Percentiles rank a stretch among this genome's conserved stretches.
phyloP scores from a whole-genome alignment of 1,139 yeast genomes.

The Spencermartinsiella ligniputridi region DNA sequence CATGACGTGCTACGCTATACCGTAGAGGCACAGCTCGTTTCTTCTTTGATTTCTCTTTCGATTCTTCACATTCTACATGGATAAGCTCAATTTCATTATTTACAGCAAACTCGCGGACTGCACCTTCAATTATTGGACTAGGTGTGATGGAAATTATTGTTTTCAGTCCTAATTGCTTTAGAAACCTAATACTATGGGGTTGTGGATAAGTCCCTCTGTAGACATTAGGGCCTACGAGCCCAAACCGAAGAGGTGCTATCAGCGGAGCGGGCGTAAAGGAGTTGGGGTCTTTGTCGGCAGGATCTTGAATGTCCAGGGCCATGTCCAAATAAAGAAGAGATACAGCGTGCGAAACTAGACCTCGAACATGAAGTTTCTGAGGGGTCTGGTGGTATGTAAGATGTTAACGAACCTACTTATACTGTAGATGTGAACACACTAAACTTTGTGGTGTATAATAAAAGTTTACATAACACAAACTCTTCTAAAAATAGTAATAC shows the following conservation, averaged over 20 bases:
- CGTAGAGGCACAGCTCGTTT: conserved; percentile 66
- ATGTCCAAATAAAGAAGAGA: no score
- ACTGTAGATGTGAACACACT: no score
- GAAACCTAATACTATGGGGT: conserved; percentile 64
- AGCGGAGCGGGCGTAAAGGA: no score
- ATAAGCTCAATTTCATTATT: conserved; percentile 47
- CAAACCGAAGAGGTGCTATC: conserved; percentile 80
- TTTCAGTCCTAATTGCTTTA: conserved; percentile 60
- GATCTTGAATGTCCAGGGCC: no score
- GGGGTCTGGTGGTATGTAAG: no score
- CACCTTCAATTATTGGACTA: conserved; percentile 52
- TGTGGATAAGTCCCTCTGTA: conserved; percentile 89
- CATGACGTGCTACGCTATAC: conserved; percentile 53
- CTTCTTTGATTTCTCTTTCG: conserved; percentile 29
- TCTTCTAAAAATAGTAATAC: no score
- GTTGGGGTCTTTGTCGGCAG: no score
- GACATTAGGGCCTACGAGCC: conserved; percentile 61
- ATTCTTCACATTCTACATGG: conserved; percentile 61
- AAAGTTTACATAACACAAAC: no score
- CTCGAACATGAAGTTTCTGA: no score
- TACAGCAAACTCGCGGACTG: conserved; percentile 48
- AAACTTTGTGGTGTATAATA: no score
- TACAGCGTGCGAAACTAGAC: no score
- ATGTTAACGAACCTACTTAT: no score
- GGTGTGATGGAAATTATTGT: conserved; percentile 82